Base-by-base conservation (phyloP, 202 grass and related monocot species). In the Thinopyrum obtusiflorum region DNA sequence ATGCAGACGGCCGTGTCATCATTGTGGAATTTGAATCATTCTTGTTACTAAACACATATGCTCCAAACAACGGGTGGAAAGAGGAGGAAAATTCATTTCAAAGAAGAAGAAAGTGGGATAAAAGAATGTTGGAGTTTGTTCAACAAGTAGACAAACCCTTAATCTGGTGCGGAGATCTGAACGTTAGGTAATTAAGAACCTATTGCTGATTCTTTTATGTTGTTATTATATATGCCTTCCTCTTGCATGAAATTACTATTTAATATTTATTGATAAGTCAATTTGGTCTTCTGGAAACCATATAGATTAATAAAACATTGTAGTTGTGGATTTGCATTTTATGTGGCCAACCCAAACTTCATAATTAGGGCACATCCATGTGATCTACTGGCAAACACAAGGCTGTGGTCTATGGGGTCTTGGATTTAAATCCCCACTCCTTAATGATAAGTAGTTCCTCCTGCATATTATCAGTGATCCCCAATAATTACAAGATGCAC, bases 61-160 rank as follows among this genome's bases (percentile, higher is more conserved):
- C 82, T 85, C 96, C 96, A 88, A 98, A 98, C 55, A 98, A 95
- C 75, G 93, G 96, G 62, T 98, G 96, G 96, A 98, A 95, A 46
- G 96, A 98, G 77, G 96, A 98, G 76, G 89, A 95, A 78, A 95
- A 94, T 88, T 94, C 96, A 76, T 98, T 98, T 87, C 88, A 84
- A 91, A 94, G 93, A 80, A 92, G 96, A 78, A 83, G 96, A 61
- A 95, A 98, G 80, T 98, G 93, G 96, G 96, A 98, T 88, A 95
- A 98, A 89, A 90, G 87, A 83, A 94, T 98, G 59, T 84, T 94
- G 68, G 96, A 98, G 20, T 98, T 98, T 92, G 93, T 92, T 88
- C 96, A 91, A 76, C 35, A 81, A 32, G 77, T 90, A 78, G 87
- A 89, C 36, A 98, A 96, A 65, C 93, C 96, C 39, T 87, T 98